A percentile compares a stretch with the other conserved stretches of the same genome.
phyloP scores from a whole-genome alignment of 768 basidiomycete genomes.

The Psilocybe subaeruginosa region DNA sequence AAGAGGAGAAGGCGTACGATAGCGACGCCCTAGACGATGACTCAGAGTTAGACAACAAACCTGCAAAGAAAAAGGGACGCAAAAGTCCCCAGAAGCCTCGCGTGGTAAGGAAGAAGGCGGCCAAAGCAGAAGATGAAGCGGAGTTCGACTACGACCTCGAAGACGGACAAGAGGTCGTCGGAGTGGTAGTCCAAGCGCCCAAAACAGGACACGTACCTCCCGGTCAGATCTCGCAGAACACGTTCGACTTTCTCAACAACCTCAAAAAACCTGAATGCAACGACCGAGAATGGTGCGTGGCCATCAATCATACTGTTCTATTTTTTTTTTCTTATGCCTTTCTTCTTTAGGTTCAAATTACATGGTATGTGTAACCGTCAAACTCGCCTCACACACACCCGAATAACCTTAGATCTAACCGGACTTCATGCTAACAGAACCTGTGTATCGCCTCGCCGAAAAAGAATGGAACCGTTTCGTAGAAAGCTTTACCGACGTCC shows the following conservation, averaged over 20 bases:
- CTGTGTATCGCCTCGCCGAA: slow-evolving; percentile 80
- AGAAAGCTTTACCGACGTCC: slow-evolving; percentile 64
- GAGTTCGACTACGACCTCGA: slow-evolving; percentile 43
- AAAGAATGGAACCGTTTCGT: slow-evolving; percentile 90
- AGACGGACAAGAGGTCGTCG: slow-evolving; percentile 71
- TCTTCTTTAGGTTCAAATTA: slow-evolving; percentile 72
- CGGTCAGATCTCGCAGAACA: slow-evolving; percentile 86
- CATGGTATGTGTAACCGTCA: slow-evolving; percentile 52
- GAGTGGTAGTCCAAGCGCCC: slow-evolving; percentile 79
- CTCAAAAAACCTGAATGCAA: slow-evolving; percentile 79
- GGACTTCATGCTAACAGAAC: slow-evolving; percentile 47
- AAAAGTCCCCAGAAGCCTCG: slow-evolving; percentile 18
- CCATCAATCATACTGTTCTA: not conserved
- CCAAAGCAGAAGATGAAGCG: slow-evolving; percentile 15
- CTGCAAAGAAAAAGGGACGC: slow-evolving; percentile 11
- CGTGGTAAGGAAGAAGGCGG: slow-evolving; percentile 28
- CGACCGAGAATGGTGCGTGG: slow-evolving; percentile 75
- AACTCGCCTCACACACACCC: not conserved
- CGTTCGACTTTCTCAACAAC: slow-evolving; percentile 73
- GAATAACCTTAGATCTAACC: not conserved
- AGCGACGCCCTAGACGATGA: slow-evolving; percentile 54
- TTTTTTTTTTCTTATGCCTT: not conserved
- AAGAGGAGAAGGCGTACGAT: slow-evolving; percentile 29
- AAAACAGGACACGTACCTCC: slow-evolving; percentile 84
- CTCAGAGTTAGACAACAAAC: slow-evolving; percentile 19